Base-by-base conservation (phyloP, 2,329 filamentous ascomycete genomes). In the Ceratocystis ficicola region DNA sequence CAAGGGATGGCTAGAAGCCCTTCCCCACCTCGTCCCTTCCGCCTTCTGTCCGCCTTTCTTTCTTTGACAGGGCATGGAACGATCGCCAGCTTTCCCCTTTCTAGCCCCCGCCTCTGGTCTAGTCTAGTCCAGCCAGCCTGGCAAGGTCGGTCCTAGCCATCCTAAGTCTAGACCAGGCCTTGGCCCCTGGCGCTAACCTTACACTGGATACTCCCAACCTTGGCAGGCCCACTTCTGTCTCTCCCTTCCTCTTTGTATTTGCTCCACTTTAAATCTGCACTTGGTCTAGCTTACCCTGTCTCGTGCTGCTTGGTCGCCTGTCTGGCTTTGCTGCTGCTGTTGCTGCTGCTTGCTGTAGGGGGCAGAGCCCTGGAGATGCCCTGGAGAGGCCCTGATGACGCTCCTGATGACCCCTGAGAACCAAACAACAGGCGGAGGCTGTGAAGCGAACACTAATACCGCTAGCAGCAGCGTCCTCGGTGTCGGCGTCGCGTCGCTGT, bases 151-250 rank as follows among this genome's bases (percentile, higher is more conserved):
- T n/a, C 17, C 17, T 17, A 36, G 32, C 32, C 32, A 36, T 36
- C 32, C 32, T 5, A 30, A 25, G 20, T n/a, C 32, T 25, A 59
- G 57, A 30, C 30, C 22, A 8, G 60, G 25, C 7, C 15, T 22
- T 36, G 50, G 8, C 65, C 65, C 65, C 65, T 66, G 65, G 65
- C 65, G 65, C 65, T 66, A 66, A 64, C 22, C 52, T 52, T 2
- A 17, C 57, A 65, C 57, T 62, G 63, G 62, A 20, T 2, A 10
- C 32, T 36, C 32, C 10, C 10, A 36, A 36, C 41, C 59, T 28
- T 57, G 20, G 15, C 32, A 12, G 22, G 10, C 2, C 50, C 50
- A 55, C 25, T 15, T 28, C 30, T 55, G 10, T 28, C 22, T 25
- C 3, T 12, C 20, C 20, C 7, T 55, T 28, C 20, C n/a, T 48